Conservation (phyloP, 495 filamentous ascomycete genomes). For the Xylaria grammica region DNA sequence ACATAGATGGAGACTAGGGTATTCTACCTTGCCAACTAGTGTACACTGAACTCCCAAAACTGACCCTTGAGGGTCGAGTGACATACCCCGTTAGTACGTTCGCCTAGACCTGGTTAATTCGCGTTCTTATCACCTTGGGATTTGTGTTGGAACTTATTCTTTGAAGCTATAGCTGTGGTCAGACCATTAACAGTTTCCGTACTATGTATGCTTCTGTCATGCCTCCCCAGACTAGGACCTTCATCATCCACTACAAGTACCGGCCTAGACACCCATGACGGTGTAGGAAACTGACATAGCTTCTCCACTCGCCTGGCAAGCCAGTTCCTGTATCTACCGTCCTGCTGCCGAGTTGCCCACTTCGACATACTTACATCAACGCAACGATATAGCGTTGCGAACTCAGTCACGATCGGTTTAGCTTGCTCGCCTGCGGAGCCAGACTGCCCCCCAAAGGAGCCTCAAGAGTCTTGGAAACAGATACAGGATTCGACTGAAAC, state of each 20-base stretch:
- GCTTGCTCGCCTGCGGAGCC: neutral
- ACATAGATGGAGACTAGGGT: constrained; percentile 17
- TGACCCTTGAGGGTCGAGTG: constrained; percentile 21
- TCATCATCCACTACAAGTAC: constrained; percentile 20
- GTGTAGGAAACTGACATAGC: constrained; percentile 22
- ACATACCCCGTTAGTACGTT: constrained; percentile 18
- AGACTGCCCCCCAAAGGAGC: constrained; percentile 5
- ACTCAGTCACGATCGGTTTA: constrained; percentile 1
- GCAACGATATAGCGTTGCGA: constrained; percentile 11
- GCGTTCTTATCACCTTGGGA: constrained; percentile 21
- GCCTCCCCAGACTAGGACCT: constrained; percentile 20
- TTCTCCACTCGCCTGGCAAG: constrained; percentile 19
- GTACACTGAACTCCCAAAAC: constrained; percentile 12
- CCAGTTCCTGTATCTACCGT: constrained; percentile 9
- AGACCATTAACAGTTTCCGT: constrained; percentile 20
- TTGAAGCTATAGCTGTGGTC: constrained; percentile 25
- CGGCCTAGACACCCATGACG: constrained; percentile 17
- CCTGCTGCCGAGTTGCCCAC: constrained; percentile 9
- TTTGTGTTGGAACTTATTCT: constrained; percentile 24
- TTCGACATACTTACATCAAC: constrained; percentile 15
- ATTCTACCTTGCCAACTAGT: constrained; percentile 14
- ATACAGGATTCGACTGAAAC: neutral
- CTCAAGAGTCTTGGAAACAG: neutral
- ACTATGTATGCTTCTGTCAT: constrained; percentile 19
- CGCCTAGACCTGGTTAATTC: constrained; percentile 17